These are phyloP conservation scores for Biscogniauxia mediterranea DNA, from an alignment of 2,329 filamentous ascomycete species.

Conservation along the genomic window DNA sequence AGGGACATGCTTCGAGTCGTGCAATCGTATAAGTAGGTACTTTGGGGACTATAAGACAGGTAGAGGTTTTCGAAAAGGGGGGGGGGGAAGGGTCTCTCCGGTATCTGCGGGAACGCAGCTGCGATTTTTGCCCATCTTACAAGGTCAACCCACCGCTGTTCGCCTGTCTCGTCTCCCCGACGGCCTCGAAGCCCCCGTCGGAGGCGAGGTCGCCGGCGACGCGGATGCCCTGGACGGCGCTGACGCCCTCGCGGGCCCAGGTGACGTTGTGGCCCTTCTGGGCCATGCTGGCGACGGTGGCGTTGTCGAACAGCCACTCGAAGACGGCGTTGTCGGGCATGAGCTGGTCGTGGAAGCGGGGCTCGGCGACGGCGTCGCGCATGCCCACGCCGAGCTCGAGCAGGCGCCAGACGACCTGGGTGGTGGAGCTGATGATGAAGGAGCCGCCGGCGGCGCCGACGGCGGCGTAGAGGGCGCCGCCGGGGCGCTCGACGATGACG, in stretches of 20 bases:
- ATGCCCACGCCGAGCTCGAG: slow-evolving; percentile 63
- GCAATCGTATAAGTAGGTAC: no score
- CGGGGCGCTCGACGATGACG: slow-evolving; percentile 61
- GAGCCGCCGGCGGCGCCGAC: slow-evolving; percentile 79
- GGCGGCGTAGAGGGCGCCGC: slow-evolving; percentile 64
- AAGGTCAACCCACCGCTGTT: slow-evolving; percentile 64
- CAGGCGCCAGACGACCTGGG: slow-evolving; percentile 71
- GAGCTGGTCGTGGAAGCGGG: slow-evolving; percentile 79
- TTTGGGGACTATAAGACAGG: no score
- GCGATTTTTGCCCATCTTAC: slow-evolving; percentile 21
- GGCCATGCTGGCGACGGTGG: slow-evolving; percentile 61
- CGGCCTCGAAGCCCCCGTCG: slow-evolving; percentile 75
- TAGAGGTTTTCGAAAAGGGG: no score
- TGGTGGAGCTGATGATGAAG: slow-evolving; percentile 77
- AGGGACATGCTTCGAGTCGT: no score
- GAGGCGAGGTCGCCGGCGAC: slow-evolving; percentile 51
- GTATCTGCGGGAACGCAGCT: background rate
- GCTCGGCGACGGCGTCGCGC: slow-evolving; percentile 60
- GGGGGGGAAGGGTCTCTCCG: no score
- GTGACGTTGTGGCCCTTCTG: slow-evolving; percentile 68
- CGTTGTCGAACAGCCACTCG: slow-evolving; percentile 67
- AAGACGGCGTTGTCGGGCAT: slow-evolving; percentile 67
- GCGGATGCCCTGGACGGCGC: slow-evolving; percentile 69
- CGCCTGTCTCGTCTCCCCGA: slow-evolving; percentile 70
- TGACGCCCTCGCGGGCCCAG: slow-evolving; percentile 62